Evolutionary conservation across 2,329 filamentous ascomycete genomes (phyloP).

Genomic region (Didymosphaeria variabile): DNA sequence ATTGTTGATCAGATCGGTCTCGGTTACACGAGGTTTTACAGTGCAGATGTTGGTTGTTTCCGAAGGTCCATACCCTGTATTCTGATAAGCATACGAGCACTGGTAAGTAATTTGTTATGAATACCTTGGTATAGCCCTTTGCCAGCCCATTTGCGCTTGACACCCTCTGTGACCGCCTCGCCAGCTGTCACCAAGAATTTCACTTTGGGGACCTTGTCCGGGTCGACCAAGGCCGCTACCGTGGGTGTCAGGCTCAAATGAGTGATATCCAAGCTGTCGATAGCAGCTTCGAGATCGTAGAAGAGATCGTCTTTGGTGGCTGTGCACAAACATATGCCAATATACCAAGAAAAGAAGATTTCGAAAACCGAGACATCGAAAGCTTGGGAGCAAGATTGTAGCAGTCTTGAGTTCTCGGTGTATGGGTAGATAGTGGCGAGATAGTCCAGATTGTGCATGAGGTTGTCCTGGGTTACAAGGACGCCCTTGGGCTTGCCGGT

Average conservation of each 20-base stretch:
- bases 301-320: conserved; percentile 79
- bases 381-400: conserved; percentile 84
- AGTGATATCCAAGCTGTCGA: conserved; percentile 71
- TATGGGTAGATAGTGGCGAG: conserved; percentile 73
- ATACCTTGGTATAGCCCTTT: conserved; percentile 73
- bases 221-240: conserved; percentile 78
- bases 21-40: conserved; percentile 68
- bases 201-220: conserved; percentile 73
- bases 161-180: conserved; percentile 77
- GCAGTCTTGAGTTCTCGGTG: conserved; percentile 63
- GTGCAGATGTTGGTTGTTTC: conserved; percentile 91
- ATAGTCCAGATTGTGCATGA: conserved; percentile 77
- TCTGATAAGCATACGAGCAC: conserved; percentile 3
- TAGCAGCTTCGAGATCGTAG: conserved; percentile 72
- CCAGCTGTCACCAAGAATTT: conserved; percentile 82
- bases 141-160: conserved; percentile 74
- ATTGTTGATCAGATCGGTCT: conserved; percentile 71
- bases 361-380: conserved; percentile 92
- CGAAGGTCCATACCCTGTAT: conserved; percentile 76
- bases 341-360: conserved; percentile 84
- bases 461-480: conserved; percentile 76
- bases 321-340: conserved; percentile 80
- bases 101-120: conserved; percentile 36
- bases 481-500: conserved; percentile 85
- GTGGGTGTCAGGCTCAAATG: conserved; percentile 89